These are phyloP conservation scores for Luzula sylvatica DNA, from an alignment of 176 grass and related monocot genomes.

Conservation along the genomic window DNA sequence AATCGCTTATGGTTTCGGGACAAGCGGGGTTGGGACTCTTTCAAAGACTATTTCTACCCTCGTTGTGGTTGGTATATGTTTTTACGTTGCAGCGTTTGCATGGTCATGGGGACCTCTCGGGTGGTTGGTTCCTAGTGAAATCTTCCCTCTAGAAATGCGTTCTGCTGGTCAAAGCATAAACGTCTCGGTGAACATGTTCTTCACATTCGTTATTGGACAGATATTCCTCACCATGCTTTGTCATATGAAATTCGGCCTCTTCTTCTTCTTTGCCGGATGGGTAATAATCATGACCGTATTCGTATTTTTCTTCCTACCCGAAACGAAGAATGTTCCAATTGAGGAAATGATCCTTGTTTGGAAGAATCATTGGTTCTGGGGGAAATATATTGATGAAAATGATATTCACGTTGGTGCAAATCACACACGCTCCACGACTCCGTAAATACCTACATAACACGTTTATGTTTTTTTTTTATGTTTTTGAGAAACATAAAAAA, in stretches of 20 bases:
- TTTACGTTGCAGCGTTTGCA: slow-evolving; percentile 2
- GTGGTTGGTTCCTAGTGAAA: slow-evolving; percentile 19
- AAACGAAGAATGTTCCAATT: slow-evolving; percentile 15
- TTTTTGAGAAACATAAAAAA: no score
- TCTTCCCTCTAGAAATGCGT: slow-evolving; percentile 10
- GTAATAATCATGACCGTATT: slow-evolving; percentile 13
- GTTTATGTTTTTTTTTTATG: no score
- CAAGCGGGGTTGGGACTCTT: slow-evolving; percentile 12
- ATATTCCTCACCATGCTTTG: slow-evolving; percentile 30
- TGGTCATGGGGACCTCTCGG: slow-evolving; percentile 15
- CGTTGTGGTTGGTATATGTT: slow-evolving; percentile 2
- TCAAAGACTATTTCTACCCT: slow-evolving; percentile 1
- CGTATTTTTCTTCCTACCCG: background rate
- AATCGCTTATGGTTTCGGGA: slow-evolving; percentile 8
- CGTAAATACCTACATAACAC: no score
- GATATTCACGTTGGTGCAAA: slow-evolving; percentile 10
- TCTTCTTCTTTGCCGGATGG: slow-evolving; percentile 38
- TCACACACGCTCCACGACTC: no score
- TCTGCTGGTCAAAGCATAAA: slow-evolving; percentile 11
- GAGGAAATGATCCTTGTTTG: slow-evolving; percentile 15
- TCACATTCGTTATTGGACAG: slow-evolving; percentile 19
- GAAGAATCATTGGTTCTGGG: slow-evolving; percentile 17
- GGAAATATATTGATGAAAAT: slow-evolving; percentile 7
- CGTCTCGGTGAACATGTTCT: slow-evolving; percentile 15
- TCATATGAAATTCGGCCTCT: no score